Base-by-base conservation (phyloP, 371 early-diverging fungal genomes). In the Lichtheimia hyalospora region DNA sequence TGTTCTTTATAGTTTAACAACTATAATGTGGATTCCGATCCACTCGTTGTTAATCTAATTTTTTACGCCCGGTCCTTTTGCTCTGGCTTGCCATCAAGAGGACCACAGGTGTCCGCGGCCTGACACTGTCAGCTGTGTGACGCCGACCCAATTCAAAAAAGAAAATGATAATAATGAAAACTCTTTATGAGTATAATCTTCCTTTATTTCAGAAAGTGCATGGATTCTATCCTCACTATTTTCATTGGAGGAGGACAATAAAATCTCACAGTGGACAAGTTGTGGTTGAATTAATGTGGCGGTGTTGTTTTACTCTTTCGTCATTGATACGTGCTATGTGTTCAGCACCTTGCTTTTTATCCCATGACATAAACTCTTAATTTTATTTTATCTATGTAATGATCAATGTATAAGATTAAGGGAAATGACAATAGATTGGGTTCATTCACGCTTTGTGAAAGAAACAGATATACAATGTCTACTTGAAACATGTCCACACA, bases 1-100 rank as follows among this genome's bases (percentile, higher is more conserved):
- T 85, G 86, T 85, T 85, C 84, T 84, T 81, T 79, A 75, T 76
- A 85, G 86, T 75, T 70, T 85, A 79, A 85, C 67, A 82, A 65
- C 86, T 85, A 76, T 69, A 77, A 81, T 69, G 69, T 57, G 65
- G 58, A 54, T 71, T 70, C 64, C 48, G 79, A 61, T 54, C 62
- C 53, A 61, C 64, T 59, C 58, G 61, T 66, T 68, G 66, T 77
- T 77, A 81, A 74, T 65, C 74, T 67, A 70, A 77, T 82, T 78
- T 82, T 79, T 79, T 62, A 25, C 62, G 43, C 57, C 62, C n/a
- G 62, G 52, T 62, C 62, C 50, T 44, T 62, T 43, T 43, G 58
- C 58, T 58, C 57, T 63, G 63, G 63, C 63, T 63, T 58, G 63
- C 63, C 53, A 58, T 46, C 63, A 44, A 53, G 16, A 43, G 52